Evolutionary conservation across 805 yeast species (phyloP).

Genomic region (Suhomyces faveliae): DNA sequence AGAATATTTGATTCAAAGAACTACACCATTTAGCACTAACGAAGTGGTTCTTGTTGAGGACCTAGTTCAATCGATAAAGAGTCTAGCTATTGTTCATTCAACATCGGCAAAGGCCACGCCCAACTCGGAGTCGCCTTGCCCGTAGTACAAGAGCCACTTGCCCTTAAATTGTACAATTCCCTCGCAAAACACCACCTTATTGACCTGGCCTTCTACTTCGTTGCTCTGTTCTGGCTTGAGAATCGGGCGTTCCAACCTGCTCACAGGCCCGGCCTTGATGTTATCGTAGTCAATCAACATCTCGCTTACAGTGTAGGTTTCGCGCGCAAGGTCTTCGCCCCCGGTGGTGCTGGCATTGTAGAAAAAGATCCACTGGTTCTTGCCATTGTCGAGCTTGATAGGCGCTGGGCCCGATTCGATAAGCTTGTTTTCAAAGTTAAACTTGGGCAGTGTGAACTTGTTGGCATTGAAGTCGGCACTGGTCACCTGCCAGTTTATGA

Average conservation of each 20-base stretch:
- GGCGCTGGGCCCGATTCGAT: conserved; percentile 46
- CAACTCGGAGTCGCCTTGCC: conserved; percentile 43
- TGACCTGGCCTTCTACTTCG: conserved; percentile 40
- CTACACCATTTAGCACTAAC: too few species aligned
- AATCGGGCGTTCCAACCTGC: conserved; percentile 36
- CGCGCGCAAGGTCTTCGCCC: conserved; percentile 26
- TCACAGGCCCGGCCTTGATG: conserved; percentile 34
- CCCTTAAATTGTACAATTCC: conserved; percentile 43
- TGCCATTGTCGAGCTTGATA: conserved; percentile 29
- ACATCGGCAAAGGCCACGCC: conserved; percentile 38
- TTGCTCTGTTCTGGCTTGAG: conserved; percentile 33
- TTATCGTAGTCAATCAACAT: conserved; percentile 43
- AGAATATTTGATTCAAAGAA: too few species aligned
- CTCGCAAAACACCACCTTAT: conserved; percentile 43
- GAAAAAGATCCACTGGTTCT: conserved; percentile 35
- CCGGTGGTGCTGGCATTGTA: conserved; percentile 42
- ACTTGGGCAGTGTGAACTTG: conserved; percentile 27
- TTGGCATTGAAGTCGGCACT: conserved; percentile 18
- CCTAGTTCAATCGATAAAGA: too few species aligned
- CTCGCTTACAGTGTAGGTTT: conserved; percentile 37
- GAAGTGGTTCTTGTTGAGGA: too few species aligned
- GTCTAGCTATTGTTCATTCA: too few species aligned
- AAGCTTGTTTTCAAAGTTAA: conserved; percentile 33
- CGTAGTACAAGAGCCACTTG: conserved; percentile 41
- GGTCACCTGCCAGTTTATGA: conserved; percentile 32